A percentile compares a stretch with the other conserved stretches of the same genome.
Conservation (phyloP, 352 stramenopile species). For the Phytophthora multivora region DNA sequence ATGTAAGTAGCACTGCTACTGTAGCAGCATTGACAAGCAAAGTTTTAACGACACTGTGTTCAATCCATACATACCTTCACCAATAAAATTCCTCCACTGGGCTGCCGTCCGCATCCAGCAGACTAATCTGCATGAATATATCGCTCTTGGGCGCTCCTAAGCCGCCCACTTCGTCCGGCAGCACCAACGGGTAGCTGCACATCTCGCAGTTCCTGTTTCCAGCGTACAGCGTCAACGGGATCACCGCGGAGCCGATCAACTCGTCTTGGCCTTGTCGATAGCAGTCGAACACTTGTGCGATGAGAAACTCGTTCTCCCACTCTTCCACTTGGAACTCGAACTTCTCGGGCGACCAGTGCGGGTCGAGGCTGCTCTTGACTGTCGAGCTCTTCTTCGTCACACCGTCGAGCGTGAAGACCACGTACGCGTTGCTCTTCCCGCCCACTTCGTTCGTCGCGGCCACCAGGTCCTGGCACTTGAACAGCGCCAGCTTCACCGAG, state of each 20-base stretch:
- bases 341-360: constrained; percentile 70
- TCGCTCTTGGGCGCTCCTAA: constrained; percentile 60
- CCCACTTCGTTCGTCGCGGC: constrained; percentile 50
- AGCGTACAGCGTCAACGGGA: constrained; percentile 68
- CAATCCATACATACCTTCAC: constrained; percentile 3
- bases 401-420: constrained; percentile 61
- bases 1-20: no score
- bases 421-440: constrained; percentile 78
- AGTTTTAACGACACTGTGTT: no score
- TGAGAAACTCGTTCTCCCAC: constrained; percentile 69
- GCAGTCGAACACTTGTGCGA: constrained; percentile 74
- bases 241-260: constrained; percentile 74
- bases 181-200: constrained; percentile 75
- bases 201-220: constrained; percentile 64
- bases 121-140: constrained; percentile 66
- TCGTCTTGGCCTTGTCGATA: constrained; percentile 54
- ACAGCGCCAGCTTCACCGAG: constrained; percentile 59
- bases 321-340: constrained; percentile 74
- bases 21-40: no score
- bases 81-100: constrained; percentile 58
- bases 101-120: constrained; percentile 55
- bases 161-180: constrained; percentile 65
- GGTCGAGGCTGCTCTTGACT: constrained; percentile 66
- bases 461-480: constrained; percentile 64
- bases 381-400: constrained; percentile 63